phyloP scores from a whole-genome alignment of 106 monocot genomes.

The Acanthochlamys bracteata region DNA sequence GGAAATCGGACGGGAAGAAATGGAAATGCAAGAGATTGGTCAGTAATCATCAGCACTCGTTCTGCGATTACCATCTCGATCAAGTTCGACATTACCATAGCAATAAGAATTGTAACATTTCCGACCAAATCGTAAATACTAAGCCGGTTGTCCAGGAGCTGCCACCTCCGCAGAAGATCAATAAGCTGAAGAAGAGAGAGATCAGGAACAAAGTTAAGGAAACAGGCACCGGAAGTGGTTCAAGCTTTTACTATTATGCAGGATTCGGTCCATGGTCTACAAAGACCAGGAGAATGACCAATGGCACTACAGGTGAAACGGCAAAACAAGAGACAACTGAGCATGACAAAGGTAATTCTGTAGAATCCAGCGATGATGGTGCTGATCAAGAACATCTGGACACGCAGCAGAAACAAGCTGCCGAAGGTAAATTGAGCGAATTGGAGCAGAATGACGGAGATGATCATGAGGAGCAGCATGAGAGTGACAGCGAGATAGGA shows the following conservation, averaged over 20 bases:
- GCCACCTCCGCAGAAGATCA: background rate
- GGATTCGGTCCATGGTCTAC: background rate
- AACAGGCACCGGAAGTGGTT: background rate
- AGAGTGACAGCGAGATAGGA: background rate
- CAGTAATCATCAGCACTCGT: background rate
- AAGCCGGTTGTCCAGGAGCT: no score
- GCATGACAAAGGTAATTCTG: no score
- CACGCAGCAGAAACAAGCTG: no score
- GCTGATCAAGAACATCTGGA: no score
- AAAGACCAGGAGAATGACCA: background rate
- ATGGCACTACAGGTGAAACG: no score
- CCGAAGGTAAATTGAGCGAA: no score
- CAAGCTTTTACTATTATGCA: background rate
- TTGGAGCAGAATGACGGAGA: background rate
- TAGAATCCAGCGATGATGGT: no score
- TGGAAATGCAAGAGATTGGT: slow-evolving; percentile 1
- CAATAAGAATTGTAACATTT: background rate
- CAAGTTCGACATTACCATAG: background rate
- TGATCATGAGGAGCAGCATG: background rate
- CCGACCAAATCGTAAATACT: background rate
- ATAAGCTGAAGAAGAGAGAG: background rate
- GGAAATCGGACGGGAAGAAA: background rate
- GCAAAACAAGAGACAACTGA: no score
- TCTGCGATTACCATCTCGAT: background rate
- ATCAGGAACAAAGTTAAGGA: background rate